Conservation (phyloP, 2,329 filamentous ascomycete species). For the Neopestalotiopsis sp. region DNA sequence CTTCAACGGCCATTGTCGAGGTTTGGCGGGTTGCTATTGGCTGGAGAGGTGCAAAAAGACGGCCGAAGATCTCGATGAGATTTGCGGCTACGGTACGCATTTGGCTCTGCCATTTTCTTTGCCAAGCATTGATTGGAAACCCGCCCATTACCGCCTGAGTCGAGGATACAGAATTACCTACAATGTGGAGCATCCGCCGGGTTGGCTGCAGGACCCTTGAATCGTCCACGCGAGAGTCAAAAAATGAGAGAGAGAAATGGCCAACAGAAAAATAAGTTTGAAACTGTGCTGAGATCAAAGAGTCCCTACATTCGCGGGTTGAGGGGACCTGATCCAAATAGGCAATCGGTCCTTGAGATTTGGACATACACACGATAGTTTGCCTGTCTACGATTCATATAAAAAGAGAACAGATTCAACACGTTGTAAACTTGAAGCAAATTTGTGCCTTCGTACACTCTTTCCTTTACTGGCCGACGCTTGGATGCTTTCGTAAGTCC, state of each 20-base stretch:
- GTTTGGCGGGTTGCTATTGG: constrained; percentile 7
- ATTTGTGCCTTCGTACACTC: too few relatives aligned
- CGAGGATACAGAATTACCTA: background rate
- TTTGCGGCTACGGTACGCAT: background rate
- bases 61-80: constrained; percentile 16
- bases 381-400: too few relatives aligned
- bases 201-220: background rate
- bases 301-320: too few relatives aligned
- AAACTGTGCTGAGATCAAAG: background rate
- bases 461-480: too few relatives aligned
- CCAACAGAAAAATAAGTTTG: background rate
- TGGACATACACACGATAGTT: too few relatives aligned
- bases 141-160: background rate
- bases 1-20: constrained; percentile 16
- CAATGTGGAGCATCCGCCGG: background rate
- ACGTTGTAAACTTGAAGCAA: too few relatives aligned
- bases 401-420: too few relatives aligned
- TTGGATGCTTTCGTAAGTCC: too few relatives aligned
- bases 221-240: background rate
- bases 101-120: background rate
- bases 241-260: background rate
- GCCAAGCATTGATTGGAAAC: background rate
- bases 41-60: background rate
- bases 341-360: too few relatives aligned
- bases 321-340: too few relatives aligned